Conservation (phyloP, 1,284 basidiomycete species). For the Moniliella sp. region DNA sequence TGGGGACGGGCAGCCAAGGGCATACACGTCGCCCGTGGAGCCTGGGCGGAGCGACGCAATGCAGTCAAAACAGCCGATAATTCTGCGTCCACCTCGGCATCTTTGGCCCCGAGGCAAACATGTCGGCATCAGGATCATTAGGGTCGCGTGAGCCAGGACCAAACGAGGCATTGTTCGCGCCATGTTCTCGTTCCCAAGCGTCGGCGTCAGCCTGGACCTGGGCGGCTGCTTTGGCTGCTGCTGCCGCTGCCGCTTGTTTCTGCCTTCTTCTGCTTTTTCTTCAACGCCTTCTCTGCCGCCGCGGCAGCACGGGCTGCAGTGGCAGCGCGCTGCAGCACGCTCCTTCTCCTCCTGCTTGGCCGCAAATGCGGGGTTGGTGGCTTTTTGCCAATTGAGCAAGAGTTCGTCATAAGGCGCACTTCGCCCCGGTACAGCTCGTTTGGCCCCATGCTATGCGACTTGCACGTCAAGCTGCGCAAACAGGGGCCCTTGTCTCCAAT, state of each 20-base stretch:
- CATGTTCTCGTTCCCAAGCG: no score
- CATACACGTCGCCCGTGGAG: not conserved
- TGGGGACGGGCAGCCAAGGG: not conserved
- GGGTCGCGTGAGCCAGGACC: no score
- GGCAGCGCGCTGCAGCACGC: conserved; percentile 18
- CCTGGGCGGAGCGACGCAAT: conserved; percentile 5
- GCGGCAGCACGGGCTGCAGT: conserved; percentile 7
- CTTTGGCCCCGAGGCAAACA: conserved; percentile 16
- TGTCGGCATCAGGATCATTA: conserved; percentile 16
- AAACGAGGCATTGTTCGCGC: no score
- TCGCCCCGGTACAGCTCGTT: conserved; percentile 70
- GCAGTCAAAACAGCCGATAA: conserved; percentile 9
- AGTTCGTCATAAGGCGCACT: conserved; percentile 67
- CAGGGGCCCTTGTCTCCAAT: conserved; percentile 91
- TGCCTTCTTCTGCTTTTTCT: conserved; percentile 10
- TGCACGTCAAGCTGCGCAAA: conserved; percentile 89
- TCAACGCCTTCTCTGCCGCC: conserved; percentile 12
- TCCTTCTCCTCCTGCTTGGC: conserved; percentile 52
- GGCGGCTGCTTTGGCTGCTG: conserved; percentile 1
- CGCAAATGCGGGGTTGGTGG: conserved; percentile 77
- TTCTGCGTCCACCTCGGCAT: conserved; percentile 22
- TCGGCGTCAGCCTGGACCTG: no score
- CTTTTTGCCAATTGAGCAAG: conserved; percentile 60
- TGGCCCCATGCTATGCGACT: conserved; percentile 95
- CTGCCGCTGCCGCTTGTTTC: not conserved